phyloP scores from a whole-genome alignment of 352 stramenopile species.

The Plasmopara viticola region DNA sequence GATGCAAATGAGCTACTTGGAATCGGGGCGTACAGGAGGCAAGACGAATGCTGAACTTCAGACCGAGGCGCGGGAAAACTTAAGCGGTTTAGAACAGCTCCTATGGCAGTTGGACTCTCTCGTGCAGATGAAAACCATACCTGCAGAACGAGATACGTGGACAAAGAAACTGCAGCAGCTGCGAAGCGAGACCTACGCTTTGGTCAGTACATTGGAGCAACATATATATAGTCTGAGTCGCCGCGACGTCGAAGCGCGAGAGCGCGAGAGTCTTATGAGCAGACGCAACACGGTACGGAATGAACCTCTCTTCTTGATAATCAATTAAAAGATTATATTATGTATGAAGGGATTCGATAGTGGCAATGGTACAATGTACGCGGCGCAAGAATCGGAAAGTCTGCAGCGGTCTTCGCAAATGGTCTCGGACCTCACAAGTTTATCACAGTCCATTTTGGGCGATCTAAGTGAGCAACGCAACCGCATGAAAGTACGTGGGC shows the following conservation, averaged over 20 bases:
- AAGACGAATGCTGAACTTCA: slow-evolving; percentile 58
- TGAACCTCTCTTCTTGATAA: not conserved
- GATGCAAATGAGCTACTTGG: slow-evolving; percentile 84
- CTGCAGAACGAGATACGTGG: slow-evolving; percentile 66
- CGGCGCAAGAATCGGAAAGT: slow-evolving; percentile 71
- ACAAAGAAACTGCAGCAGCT: slow-evolving; percentile 74
- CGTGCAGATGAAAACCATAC: slow-evolving; percentile 46
- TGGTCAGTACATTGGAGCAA: slow-evolving; percentile 68
- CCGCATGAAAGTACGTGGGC: slow-evolving; percentile 47
- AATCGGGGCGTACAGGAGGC: slow-evolving; percentile 47
- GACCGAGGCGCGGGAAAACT: slow-evolving; percentile 57
- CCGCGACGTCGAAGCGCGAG: slow-evolving; percentile 56
- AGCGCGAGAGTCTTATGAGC: slow-evolving; percentile 71
- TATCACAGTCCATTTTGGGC: slow-evolving; percentile 65
- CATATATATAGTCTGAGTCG: slow-evolving; percentile 67
- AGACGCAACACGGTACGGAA: slow-evolving; percentile 41
- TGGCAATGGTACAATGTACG: slow-evolving; percentile 66
- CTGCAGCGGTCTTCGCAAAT: slow-evolving; percentile 73
- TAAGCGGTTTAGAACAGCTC: slow-evolving; percentile 65
- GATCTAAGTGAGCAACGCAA: slow-evolving; percentile 65
- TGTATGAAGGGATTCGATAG: slow-evolving; percentile 46
- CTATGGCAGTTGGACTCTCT: slow-evolving; percentile 82
- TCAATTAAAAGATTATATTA: not conserved
- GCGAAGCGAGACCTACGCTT: slow-evolving; percentile 55
- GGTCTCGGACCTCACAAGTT: slow-evolving; percentile 69